Base-by-base conservation (phyloP, 805 yeast species). In the Ogataea methylovora region DNA sequence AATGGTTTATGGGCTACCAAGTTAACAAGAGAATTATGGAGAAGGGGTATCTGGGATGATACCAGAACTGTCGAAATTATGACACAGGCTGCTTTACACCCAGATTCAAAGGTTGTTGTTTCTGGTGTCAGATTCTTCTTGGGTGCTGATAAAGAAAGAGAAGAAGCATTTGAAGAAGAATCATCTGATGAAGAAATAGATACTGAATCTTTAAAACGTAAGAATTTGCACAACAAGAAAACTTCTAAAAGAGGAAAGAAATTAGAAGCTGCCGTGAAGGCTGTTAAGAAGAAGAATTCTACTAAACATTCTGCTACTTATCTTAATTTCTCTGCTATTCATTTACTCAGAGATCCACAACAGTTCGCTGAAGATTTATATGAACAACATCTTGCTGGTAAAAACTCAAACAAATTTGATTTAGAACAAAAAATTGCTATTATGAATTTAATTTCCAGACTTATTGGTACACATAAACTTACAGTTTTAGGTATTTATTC, bases 31-130 rank as follows among this genome's bases (percentile, higher is more conserved):
- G 97, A 92, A 58, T 65, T 92, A 33, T 92, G 99, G 99, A 75
- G 95, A 65, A 73, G 97, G 54, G 95, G 95, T 52, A 84, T 92
- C 38, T 92, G 99, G 99, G 97, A 87, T 57, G 99, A 92, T 56
- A 74, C 95, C 0, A 70, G 97, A 49, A 82, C 97, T 0, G 95
- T 92, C n/a, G 98, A 92, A 59, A 77, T 92, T 51, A 88, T 92
- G 97, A 81, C 94, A 2, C 92, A 86, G 48, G 97, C 97, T 1
- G 86, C 97, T 2, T 60, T 85, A 41, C 96, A 87, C 51, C 79
- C 81, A 12, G 95, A 92, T 49, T 65, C 69, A 12, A 92, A 92
- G 60, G 92, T 92, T 31, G 81, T 94, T 6, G 65, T 82, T 35
- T 83, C 97, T 3, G 98, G 96, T 41, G 92, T 85, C 21, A 69